Percentiles rank a stretch among this genome's conserved stretches.
phyloP scores from a whole-genome alignment of 306 rosid genomes.

The Pyrus pyrifolia region DNA sequence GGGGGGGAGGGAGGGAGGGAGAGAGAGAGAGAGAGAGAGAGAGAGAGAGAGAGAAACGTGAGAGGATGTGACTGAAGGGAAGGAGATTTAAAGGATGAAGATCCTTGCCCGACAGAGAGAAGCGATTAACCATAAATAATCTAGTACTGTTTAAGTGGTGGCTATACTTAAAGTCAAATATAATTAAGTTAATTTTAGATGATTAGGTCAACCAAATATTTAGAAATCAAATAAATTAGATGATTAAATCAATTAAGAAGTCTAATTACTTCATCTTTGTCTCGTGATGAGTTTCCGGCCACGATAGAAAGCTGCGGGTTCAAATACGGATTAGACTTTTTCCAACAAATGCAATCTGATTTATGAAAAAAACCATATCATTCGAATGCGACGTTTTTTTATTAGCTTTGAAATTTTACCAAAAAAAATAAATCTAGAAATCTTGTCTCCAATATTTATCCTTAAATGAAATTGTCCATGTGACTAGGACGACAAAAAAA shows the following conservation, averaged over 20 bases:
- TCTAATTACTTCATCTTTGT: neutral
- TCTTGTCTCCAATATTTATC: too few species aligned
- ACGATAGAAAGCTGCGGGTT: constrained; percentile 1
- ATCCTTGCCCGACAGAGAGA: too few species aligned
- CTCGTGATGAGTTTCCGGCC: neutral
- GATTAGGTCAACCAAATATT: neutral
- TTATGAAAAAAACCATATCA: neutral
- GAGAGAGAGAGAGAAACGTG: too few species aligned
- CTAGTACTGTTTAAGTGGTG: neutral
- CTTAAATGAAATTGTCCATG: too few species aligned
- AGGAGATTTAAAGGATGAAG: too few species aligned
- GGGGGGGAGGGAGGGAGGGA: too few species aligned
- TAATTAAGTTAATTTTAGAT: neutral
- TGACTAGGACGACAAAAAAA: too few species aligned
- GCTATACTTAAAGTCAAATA: neutral
- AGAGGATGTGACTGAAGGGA: too few species aligned
- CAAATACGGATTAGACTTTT: neutral
- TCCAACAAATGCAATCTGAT: neutral
- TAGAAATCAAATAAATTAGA: neutral
- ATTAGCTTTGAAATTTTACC: neutral
- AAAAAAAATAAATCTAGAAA: too few species aligned
- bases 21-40: too few species aligned
- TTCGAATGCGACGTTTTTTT: neutral
- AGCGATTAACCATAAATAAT: neutral
- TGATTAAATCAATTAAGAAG: neutral